phyloP scores from a whole-genome alignment of 1,284 basidiomycete genomes.

The Apiotrichum sp. region DNA sequence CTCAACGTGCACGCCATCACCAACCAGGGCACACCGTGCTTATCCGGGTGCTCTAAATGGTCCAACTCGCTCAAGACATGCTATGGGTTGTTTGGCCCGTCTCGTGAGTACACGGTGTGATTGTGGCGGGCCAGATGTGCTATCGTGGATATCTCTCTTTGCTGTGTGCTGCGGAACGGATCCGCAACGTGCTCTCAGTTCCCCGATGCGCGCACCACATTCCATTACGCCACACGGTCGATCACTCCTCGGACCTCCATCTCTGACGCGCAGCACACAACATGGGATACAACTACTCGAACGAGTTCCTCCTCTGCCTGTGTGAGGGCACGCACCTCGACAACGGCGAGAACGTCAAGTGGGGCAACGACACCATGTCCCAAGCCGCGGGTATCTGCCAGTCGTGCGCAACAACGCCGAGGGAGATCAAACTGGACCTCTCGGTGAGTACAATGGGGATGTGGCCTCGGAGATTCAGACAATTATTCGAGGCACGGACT shows the following conservation, averaged over 20 bases:
- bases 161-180: too few species aligned
- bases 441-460: slow-evolving; percentile 35
- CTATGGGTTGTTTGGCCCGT: slow-evolving; percentile 4
- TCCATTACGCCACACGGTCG: too few species aligned
- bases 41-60: slow-evolving; percentile 11
- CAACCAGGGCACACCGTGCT: slow-evolving; percentile 5
- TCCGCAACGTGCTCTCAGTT: too few species aligned
- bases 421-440: slow-evolving; percentile 25
- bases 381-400: slow-evolving; percentile 26
- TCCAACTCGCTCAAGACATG: slow-evolving; percentile 8
- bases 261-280: slow-evolving; percentile 14
- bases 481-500: too few species aligned
- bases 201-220: neutral
- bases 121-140: too few species aligned
- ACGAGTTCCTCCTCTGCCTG: slow-evolving; percentile 32
- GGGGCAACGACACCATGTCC: slow-evolving; percentile 23
- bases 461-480: too few species aligned
- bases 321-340: slow-evolving; percentile 21
- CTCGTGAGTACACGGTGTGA: slow-evolving; percentile 4
- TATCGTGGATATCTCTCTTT: too few species aligned
- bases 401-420: slow-evolving; percentile 30
- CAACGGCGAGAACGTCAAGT: neutral
- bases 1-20: neutral
- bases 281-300: slow-evolving; percentile 25
- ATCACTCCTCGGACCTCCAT: too few species aligned